Evolutionary conservation across 1,284 basidiomycete genomes (phyloP), one percentile per base, ranked within the genome.

Genomic region (Ustilago sp.): DNA sequence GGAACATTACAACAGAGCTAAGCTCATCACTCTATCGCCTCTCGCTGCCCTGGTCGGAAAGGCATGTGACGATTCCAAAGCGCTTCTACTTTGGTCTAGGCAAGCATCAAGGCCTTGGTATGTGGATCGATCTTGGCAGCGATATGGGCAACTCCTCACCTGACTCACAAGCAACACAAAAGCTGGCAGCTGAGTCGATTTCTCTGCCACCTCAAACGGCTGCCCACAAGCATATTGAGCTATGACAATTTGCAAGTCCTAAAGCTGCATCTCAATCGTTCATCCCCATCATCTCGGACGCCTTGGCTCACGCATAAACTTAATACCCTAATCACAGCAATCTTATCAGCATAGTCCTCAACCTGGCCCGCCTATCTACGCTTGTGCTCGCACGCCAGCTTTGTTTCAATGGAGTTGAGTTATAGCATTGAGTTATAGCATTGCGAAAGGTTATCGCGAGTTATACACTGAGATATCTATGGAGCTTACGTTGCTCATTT

Each of bases 41-140:
- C 17, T 57, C 70, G n/a, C 60, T 73, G 61, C 68, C 68, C 1
- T 71, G 63, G 68, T 70, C 63, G 9, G 52, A 68, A 34, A n/a
- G 47, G 12, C 39, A 38, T 13, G 55, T 71, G 31, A 38, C 68
- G 23, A 55, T 76, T 8, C 74, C 74, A 12, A 76, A 68, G 43
- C 74, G 65, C 12, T 71, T 76, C 62, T 71, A 63, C 19, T 31
- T 71, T 31, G 74, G 74, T 17, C 51, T 71, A 0, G 68, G 74
- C 56, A 68, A 65, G 53, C 65, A 76, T 35, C 60, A 58, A 15
- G 74, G 74, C 13, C 36, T 76, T 7, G 74, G 74, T 3, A 50
- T 76, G 15, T 76, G 74, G 74, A 43, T 76, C 55, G 65, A 76
- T 45, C 63, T 76, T 1, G 68, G 65, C 13, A 66, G 59, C 31